Evolutionary conservation across 345 rosid species (phyloP).

Genomic region (Syzygium jambos): DNA sequence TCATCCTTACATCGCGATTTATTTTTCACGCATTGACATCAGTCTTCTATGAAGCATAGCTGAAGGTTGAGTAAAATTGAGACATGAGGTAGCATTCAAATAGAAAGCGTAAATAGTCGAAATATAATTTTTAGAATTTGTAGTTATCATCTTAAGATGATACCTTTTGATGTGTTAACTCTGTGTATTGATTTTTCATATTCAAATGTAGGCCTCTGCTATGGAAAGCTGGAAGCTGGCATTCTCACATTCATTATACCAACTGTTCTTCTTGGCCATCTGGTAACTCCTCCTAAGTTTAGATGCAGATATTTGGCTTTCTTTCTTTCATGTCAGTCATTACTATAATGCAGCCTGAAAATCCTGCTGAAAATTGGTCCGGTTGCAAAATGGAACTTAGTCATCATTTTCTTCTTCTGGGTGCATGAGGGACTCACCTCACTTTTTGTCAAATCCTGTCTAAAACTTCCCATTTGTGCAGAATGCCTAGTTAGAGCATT

Average conservation of each 20-base stretch:
- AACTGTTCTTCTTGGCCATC: conserved; percentile 71
- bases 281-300: conserved; percentile 38
- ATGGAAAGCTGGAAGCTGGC: conserved; percentile 94
- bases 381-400: not conserved
- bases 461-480: not conserved
- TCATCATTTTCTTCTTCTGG: not conserved
- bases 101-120: not conserved
- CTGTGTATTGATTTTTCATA: not conserved
- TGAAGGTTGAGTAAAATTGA: not conserved
- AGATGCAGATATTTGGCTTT: not conserved
- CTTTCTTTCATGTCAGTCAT: not conserved
- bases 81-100: not conserved
- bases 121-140: not conserved
- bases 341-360: not conserved
- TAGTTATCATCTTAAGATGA: not conserved
- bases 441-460: not conserved
- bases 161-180: not conserved
- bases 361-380: not conserved
- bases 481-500: not conserved
- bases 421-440: not conserved
- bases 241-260: conserved; percentile 85
- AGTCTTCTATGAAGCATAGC: not conserved
- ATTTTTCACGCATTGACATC: not conserved
- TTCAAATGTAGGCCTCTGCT: conserved; percentile 62
- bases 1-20: not conserved